Base-by-base conservation (phyloP, 257 asterid genomes). In the Nicotiana undulata region DNA sequence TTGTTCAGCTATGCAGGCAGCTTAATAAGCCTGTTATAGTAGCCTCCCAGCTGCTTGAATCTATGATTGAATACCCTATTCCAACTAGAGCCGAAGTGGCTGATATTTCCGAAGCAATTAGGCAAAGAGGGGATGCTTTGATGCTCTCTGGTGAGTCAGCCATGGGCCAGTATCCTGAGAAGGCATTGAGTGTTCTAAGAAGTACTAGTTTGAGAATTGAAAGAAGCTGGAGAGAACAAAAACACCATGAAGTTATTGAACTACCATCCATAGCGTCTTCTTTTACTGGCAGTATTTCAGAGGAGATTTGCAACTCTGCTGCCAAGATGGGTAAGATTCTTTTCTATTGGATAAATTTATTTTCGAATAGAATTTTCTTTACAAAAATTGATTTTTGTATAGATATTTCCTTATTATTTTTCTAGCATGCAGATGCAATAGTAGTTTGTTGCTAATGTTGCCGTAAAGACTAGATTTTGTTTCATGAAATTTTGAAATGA, bases 131-230 rank as follows among this genome's bases (percentile, higher is more conserved):
- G 58, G 99, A 96, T 80, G 99, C 98, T 63, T 84, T 96, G 81
- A 96, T 96, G 99, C 98, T 96, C 31, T 96, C 99, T 17, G 99
- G 99, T 75, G 99, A 96, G 86, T 94, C 99, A 28, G 99, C 99
- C 86, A 96, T 94, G 99, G 99, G 99, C 44, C 98, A 90, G 88
- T 94, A 58, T 82, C 99, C 99, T 56, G 99, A 96, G 20, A 96
- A 96, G 86, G 98, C 99, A 66, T 86, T 94, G 92, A 88, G 91
- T 46, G 99, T 96, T 65, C 78, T 96, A 82, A 93, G 97, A 90
- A 96, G 88, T 85, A 98, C 93, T 75, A 94, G 98, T 83, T 85
- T 96, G 87, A 92, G 98, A 87, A 96, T 94, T 16, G 98, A 96
- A 90, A 96, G 88, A 88, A 92, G 97, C 97, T 94, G 99, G 98